These are phyloP conservation scores for Coemansia sp. DNA, from an alignment of 192 early-diverging fungal species.

Conservation along the genomic window DNA sequence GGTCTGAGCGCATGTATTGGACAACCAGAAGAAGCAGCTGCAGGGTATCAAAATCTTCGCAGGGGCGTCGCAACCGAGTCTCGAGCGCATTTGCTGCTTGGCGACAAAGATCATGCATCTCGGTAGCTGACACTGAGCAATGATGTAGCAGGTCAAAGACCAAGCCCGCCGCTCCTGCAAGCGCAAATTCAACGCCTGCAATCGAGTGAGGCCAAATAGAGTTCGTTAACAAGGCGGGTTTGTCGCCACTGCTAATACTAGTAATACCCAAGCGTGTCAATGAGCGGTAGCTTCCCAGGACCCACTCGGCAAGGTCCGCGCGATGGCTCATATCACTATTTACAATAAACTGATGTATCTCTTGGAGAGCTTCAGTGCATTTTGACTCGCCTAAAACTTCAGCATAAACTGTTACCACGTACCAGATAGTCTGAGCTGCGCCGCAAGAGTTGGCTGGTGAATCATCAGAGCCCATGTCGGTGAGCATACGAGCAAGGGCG, in stretches of 20 bases:
- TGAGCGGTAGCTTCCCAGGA: conserved; percentile 22
- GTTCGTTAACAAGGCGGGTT: not conserved
- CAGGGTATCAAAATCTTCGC: conserved; percentile 9
- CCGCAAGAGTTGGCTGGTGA: conserved; percentile 17
- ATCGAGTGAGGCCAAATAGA: conserved; percentile 35
- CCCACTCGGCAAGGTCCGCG: conserved; percentile 30
- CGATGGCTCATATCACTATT: conserved; percentile 24
- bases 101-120: conserved; percentile 18
- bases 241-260: not conserved
- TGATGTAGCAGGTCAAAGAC: conserved; percentile 19
- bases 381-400: conserved; percentile 6
- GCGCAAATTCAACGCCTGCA: conserved; percentile 25
- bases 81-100: conserved; percentile 30
- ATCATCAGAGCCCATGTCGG: conserved; percentile 17
- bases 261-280: conserved; percentile 2
- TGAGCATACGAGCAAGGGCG: conserved; percentile 30
- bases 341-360: conserved; percentile 14
- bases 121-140: not conserved
- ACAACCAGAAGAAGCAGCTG: conserved; percentile 18
- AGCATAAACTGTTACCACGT: conserved; percentile 18
- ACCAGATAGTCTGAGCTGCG: conserved; percentile 46
- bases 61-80: not conserved
- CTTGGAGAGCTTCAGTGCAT: conserved; percentile 19
- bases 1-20: conserved; percentile 11
- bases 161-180: conserved; percentile 28